phyloP scores from a whole-genome alignment of 2,329 filamentous ascomycete genomes.

The Fusarium cicatricum region DNA sequence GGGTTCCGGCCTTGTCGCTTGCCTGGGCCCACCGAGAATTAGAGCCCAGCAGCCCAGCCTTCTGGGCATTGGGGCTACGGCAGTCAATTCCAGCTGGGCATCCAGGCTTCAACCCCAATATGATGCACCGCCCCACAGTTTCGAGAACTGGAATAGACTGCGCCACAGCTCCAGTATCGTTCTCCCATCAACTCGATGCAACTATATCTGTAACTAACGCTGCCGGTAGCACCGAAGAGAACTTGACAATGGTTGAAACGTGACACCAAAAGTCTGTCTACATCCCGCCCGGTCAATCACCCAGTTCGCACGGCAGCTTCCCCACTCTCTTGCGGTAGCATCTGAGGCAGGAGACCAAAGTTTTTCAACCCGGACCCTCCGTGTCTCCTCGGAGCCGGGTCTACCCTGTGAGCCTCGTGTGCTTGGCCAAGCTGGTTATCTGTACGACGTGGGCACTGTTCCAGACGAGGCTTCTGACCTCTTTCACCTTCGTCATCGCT shows the following conservation, averaged over 20 bases:
- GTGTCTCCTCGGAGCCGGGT: conserved; percentile 1
- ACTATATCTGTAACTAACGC: not conserved
- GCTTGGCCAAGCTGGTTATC: not conserved
- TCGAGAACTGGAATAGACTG: not conserved
- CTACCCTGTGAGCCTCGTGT: conserved; percentile 4
- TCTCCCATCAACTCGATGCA: not conserved
- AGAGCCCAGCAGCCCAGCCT: conserved; percentile 4
- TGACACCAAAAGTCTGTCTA: not conserved
- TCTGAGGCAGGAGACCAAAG: too few relatives aligned
- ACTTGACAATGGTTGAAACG: not conserved
- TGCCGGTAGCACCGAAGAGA: conserved; percentile 30
- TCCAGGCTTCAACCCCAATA: too few relatives aligned
- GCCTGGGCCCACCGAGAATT: not conserved
- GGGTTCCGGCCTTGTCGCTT: conserved; percentile 18
- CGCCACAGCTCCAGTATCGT: not conserved
- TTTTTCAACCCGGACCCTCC: not conserved
- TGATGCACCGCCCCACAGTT: conserved; percentile 12
- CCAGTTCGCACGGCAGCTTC: not conserved
- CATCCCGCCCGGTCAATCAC: not conserved
- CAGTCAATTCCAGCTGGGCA: too few relatives aligned
- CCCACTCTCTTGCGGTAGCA: not conserved
- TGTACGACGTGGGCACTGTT: conserved; percentile 5
- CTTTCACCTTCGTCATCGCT: conserved; percentile 4
- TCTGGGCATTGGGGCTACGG: conserved; percentile 17
- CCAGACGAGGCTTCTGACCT: conserved; percentile 9